A percentile compares a stretch with the other conserved stretches of the same genome.
Evolutionary conservation across 345 rosid species (phyloP).

Genomic region (Populus nigra): DNA sequence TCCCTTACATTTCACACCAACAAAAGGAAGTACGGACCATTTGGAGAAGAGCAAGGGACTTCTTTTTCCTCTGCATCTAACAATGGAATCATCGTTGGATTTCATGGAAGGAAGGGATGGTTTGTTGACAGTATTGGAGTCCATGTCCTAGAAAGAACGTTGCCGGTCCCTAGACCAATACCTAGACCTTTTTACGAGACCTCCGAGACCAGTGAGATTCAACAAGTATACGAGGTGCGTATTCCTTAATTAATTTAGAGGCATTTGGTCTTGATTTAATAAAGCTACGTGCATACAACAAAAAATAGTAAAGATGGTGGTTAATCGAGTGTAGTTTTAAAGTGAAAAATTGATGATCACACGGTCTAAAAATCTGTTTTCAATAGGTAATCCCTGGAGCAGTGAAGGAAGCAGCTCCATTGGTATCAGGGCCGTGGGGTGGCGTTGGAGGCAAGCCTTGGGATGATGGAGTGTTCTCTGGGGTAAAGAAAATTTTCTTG

Average conservation of each 20-base stretch:
- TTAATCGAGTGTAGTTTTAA: too few species aligned
- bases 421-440: slow-evolving; percentile 25
- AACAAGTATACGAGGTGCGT: neutral
- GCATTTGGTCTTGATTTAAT: neutral
- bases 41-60: slow-evolving; percentile 31
- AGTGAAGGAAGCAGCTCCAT: slow-evolving; percentile 11
- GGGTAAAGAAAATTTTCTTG: slow-evolving; percentile 17
- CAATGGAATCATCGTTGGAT: slow-evolving; percentile 23
- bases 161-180: neutral
- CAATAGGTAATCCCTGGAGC: slow-evolving; percentile 3
- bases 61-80: slow-evolving; percentile 21
- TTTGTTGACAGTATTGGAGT: slow-evolving; percentile 31
- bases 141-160: slow-evolving; percentile 16
- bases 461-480: slow-evolving; percentile 24
- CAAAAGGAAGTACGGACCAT: slow-evolving; percentile 29
- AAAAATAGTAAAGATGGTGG: too few species aligned
- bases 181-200: neutral
- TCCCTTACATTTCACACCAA: slow-evolving; percentile 30
- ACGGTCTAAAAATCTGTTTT: neutral
- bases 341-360: too few species aligned
- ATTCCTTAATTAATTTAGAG: neutral
- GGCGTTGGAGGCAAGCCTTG: slow-evolving; percentile 25
- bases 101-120: slow-evolving; percentile 26
- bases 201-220: neutral
- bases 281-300: neutral